These are phyloP conservation scores for Arthrinium puccinioides DNA, from an alignment of 2,329 filamentous ascomycete species.

Conservation along the genomic window DNA sequence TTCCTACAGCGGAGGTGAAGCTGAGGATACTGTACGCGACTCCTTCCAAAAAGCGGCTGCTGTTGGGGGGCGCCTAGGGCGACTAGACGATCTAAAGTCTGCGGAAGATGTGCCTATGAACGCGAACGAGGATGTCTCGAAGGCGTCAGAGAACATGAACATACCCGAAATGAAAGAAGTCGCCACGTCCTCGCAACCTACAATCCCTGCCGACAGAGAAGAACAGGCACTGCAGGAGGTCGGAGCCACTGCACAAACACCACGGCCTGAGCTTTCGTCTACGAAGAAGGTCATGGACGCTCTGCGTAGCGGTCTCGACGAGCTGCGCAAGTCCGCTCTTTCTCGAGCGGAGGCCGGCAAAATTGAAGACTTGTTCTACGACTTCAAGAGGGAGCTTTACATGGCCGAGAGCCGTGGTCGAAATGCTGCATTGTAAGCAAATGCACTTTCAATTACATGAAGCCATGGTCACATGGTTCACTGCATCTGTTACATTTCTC, in stretches of 20 bases:
- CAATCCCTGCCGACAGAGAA: too few species aligned
- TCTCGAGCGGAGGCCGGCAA: conserved; percentile 59
- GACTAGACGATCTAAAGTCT: too few species aligned
- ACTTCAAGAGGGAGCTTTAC: conserved; percentile 68
- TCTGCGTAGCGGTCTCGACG: conserved; percentile 48
- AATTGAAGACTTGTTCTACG: conserved; percentile 73
- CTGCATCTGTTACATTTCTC: too few species aligned
- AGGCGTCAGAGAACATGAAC: background rate
- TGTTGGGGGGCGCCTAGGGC: too few species aligned
- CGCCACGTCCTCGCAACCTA: too few species aligned
- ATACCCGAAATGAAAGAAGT: background rate
- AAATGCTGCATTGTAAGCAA: too few species aligned
- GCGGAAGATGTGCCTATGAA: too few species aligned
- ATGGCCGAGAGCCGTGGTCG: conserved; percentile 56
- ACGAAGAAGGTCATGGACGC: conserved; percentile 44
- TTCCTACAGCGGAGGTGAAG: conserved; percentile 20
- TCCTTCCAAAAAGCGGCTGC: background rate
- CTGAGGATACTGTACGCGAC: background rate
- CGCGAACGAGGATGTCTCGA: background rate
- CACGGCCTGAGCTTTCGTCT: conserved; percentile 22
- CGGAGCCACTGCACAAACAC: conserved; percentile 14
- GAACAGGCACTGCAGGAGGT: conserved; percentile 9
- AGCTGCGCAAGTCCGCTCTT: conserved; percentile 52
- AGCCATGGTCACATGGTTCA: too few species aligned
- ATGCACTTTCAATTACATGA: too few species aligned